Evolutionary conservation across 306 rosid genomes (phyloP).

Genomic region (Vigna reflexopilosa): DNA sequence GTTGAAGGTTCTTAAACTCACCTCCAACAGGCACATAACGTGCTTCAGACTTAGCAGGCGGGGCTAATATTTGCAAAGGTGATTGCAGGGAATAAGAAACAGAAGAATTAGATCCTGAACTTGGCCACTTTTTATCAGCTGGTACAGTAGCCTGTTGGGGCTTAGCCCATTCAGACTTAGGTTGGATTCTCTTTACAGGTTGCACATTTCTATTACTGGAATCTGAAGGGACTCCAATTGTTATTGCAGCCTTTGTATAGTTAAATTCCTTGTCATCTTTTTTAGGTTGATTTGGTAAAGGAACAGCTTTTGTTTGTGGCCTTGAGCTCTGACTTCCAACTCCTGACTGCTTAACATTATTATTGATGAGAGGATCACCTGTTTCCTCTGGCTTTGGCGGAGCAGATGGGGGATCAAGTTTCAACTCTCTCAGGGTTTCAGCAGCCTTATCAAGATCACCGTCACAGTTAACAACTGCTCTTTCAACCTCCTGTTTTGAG

Average conservation of each 20-base stretch:
- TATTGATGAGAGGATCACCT: constrained; percentile 67
- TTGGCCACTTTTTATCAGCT: constrained; percentile 78
- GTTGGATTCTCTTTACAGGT: constrained; percentile 70
- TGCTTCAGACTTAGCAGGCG: constrained; percentile 69
- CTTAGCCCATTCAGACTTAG: constrained; percentile 83
- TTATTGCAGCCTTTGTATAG: constrained; percentile 69
- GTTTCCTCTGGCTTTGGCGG: constrained; percentile 83
- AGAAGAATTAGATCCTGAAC: constrained; percentile 65
- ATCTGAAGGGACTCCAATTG: constrained; percentile 65
- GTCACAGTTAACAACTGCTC: constrained; percentile 80
- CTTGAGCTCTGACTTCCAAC: constrained; percentile 59
- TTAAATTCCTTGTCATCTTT: constrained; percentile 84
- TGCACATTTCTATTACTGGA: constrained; percentile 65
- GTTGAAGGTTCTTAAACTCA: constrained; percentile 71
- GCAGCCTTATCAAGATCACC: constrained; percentile 94
- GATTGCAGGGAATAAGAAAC: constrained; percentile 73
- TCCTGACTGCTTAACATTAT: constrained; percentile 70
- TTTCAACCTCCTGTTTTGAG: constrained; percentile 95
- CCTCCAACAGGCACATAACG: constrained; percentile 64
- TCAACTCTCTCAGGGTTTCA: constrained; percentile 68
- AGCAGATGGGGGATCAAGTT: constrained; percentile 66
- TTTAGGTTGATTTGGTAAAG: constrained; percentile 60
- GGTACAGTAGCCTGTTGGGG: constrained; percentile 61
- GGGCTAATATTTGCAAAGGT: constrained; percentile 64
- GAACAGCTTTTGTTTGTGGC: constrained; percentile 63